Evolutionary conservation across 1,139 yeast genomes (phyloP).

Genomic region (Candida labiduridarum): DNA sequence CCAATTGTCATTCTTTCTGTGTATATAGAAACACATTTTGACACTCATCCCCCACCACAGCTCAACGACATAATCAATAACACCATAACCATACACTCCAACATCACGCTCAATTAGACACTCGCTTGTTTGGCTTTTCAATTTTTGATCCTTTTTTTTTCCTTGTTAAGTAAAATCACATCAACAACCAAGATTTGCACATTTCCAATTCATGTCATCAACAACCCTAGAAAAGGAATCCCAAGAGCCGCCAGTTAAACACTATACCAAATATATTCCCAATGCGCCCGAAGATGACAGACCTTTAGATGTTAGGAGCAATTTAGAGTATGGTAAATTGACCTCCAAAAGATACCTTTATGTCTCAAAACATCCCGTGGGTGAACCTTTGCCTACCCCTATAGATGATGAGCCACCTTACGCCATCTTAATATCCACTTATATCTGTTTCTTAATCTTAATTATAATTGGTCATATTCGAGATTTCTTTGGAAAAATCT

Average conservation of each 20-base stretch:
- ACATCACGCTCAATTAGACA: not conserved
- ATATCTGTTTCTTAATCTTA: constrained; percentile 77
- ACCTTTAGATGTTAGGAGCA: constrained; percentile 55
- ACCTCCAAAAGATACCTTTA: constrained; percentile 60
- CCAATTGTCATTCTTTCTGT: not conserved
- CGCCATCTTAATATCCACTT: constrained; percentile 75
- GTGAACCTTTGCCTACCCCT: constrained; percentile 58
- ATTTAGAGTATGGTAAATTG: constrained; percentile 64
- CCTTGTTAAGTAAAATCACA: too few relatives aligned
- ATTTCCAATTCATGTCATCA: not conserved
- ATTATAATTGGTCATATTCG: constrained; percentile 87
- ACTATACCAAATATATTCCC: constrained; percentile 34
- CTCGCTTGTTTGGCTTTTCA: not conserved
- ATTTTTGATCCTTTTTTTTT: not conserved
- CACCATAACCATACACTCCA: not conserved
- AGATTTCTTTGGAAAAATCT: constrained; percentile 81
- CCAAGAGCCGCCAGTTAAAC: constrained; percentile 3
- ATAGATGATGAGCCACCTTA: constrained; percentile 87
- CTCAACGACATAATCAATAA: not conserved
- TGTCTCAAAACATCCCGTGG: constrained; percentile 54
- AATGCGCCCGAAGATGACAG: constrained; percentile 51
- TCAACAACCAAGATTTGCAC: not conserved
- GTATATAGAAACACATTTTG: not conserved
- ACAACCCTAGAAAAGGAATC: not conserved
- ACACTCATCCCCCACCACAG: not conserved